Base-by-base conservation (phyloP, 441 rosid species). In the Dalechampia spathulata region DNA sequence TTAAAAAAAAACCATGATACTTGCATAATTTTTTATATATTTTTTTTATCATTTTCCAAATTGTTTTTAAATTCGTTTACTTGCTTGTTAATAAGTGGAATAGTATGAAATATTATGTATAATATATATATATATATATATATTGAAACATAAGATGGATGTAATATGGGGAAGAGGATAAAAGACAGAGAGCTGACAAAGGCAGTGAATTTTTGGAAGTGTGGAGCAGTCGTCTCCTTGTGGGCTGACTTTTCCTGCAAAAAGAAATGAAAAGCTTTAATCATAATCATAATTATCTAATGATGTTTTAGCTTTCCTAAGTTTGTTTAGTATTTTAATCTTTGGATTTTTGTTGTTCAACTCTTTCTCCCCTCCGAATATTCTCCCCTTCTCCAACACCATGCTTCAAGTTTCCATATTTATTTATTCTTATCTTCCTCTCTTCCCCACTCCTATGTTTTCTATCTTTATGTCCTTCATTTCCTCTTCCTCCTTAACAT, bases 311-410 rank as follows among this genome's bases (percentile, higher is more conserved):
- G 72, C 73, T 68, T 75, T 39, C 76, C 66, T 50, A 45, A 57
- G 38, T 61, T 81, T 69, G 67, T 77, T 76, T 80, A 83, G 53
- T 54, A 61, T 72, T 12, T n/a, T 41, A 27, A 49, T n/a, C 55
- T 74, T 85, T 90, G 98, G 83, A 79, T 45, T 76, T 82, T 85
- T 67, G 90, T 71, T 72, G 85, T 90, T 90, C 85, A 80, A 82
- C 85, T 74, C 48, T 78, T 72, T 80, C 81, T 78, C 79, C n/a
- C 83, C 69, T 72, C 52, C 66, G 98, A 90, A 90, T 90, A 90
- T 90, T 87, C 98, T 78, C 87, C 63, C 81, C 75, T 57, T 57
- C 82, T 66, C 83, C 90, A 71, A 74, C 77, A 73, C 81, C 61
- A 23, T 53, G 62, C 73, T 53, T 76, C 72, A 58, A 61, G 65